Conservation (phyloP, 2,329 filamentous ascomycete genomes). For the Sclerotinia trifoliorum region DNA sequence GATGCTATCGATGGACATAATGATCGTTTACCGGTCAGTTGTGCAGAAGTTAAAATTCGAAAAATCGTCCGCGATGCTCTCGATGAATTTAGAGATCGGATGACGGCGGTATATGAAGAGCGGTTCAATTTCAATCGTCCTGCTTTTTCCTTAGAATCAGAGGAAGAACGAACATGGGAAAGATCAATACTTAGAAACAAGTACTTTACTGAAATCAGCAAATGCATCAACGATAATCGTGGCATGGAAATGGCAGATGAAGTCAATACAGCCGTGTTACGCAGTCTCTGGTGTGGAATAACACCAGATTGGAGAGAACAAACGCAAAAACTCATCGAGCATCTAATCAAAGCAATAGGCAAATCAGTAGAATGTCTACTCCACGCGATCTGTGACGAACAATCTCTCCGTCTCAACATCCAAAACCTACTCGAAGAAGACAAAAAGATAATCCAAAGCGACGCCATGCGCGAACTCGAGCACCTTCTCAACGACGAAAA, state of each 20-base stretch:
- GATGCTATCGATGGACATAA: constrained; percentile 14
- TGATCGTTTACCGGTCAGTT: neutral
- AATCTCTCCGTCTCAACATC: neutral
- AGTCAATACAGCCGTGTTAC: constrained; percentile 2
- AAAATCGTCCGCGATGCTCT: constrained; percentile 13
- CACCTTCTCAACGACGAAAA: neutral
- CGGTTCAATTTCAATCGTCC: neutral
- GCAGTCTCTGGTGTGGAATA: neutral
- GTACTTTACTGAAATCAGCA: neutral
- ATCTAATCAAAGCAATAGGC: neutral
- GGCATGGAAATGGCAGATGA: constrained; percentile 5
- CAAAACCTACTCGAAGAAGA: neutral
- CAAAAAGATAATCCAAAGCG: rapidly evolving
- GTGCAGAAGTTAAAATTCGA: neutral
- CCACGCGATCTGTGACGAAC: neutral
- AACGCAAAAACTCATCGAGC: neutral
- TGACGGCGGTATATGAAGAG: neutral
- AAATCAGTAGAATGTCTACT: neutral
- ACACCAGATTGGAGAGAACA: neutral
- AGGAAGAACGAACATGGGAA: neutral
- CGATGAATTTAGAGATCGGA: neutral
- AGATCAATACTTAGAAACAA: neutral
- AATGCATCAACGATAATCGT: neutral
- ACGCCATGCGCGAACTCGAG: neutral
- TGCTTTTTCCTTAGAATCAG: neutral